phyloP scores from a whole-genome alignment of 2,329 filamentous ascomycete species.

The Talaromyces sp. region DNA sequence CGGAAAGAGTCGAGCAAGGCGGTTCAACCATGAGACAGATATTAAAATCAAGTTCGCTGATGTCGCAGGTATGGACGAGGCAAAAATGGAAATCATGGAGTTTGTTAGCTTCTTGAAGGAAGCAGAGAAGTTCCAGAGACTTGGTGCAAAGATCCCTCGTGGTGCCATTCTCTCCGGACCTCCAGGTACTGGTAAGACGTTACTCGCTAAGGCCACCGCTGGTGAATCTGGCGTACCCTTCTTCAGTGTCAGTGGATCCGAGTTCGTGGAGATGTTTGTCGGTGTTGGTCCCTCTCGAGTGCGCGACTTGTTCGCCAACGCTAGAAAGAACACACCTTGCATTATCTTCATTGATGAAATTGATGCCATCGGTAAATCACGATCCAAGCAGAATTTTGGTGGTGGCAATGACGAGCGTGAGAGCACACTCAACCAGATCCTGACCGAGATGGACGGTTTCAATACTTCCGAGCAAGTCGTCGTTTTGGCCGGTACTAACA shows the following conservation, averaged over 20 bases:
- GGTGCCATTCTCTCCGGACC: conserved; percentile 97
- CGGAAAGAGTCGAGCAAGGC: conserved; percentile 91
- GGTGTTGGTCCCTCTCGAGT: conserved; percentile 96
- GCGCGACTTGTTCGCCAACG: conserved; percentile 88
- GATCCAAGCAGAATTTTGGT: conserved; percentile 76
- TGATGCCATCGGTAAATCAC: conserved; percentile 90
- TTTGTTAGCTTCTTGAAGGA: conserved; percentile 97
- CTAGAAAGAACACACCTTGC: conserved; percentile 92
- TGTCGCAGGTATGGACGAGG: conserved; percentile 97
- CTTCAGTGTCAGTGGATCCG: conserved; percentile 96
- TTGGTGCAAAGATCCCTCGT: conserved; percentile 96
- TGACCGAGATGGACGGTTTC: conserved; percentile 99
- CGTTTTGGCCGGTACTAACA: conserved; percentile 93
- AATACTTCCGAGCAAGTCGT: conserved; percentile 96
- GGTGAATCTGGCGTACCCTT: conserved; percentile 97
- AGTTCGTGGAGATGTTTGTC: conserved; percentile 99
- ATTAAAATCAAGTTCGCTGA: conserved; percentile 97
- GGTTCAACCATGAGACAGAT: conserved; percentile 95
- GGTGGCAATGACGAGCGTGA: conserved; percentile 97
- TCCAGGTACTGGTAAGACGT: conserved; percentile 95
- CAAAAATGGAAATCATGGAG: conserved; percentile 98
- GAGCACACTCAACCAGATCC: conserved; percentile 93
- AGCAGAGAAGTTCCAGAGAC: conserved; percentile 84
- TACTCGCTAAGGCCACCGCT: conserved; percentile 94
- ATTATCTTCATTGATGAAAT: conserved; percentile 99